These are phyloP conservation scores for Petasospora fabianii DNA, from an alignment of 1,139 yeast species.

Conservation along the genomic window DNA sequence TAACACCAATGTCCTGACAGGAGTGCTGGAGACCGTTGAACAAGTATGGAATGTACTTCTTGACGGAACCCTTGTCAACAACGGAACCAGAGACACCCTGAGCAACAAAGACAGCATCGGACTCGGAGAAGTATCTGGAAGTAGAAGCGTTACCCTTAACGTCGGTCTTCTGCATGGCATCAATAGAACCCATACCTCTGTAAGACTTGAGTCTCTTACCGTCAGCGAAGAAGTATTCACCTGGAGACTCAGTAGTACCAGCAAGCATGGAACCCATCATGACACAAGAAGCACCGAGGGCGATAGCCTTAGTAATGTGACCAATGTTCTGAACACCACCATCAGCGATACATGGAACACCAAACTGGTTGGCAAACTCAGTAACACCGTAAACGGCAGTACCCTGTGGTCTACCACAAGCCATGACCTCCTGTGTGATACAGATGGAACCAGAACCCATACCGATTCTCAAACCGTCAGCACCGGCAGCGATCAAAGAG, in stretches of 20 bases:
- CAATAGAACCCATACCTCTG: constrained; percentile 99
- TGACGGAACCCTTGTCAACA: constrained; percentile 92
- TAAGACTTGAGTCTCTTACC: constrained; percentile 96
- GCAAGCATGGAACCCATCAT: constrained; percentile 99
- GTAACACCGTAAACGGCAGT: constrained; percentile 88
- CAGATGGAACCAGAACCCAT: constrained; percentile 99
- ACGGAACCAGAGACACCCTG: constrained; percentile 99
- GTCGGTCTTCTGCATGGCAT: constrained; percentile 95
- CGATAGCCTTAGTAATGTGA: constrained; percentile 93
- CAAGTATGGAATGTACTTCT: constrained; percentile 90
- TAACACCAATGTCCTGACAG: constrained; percentile 94
- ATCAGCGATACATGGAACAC: constrained; percentile 97
- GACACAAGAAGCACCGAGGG: constrained; percentile 94
- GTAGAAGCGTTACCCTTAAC: constrained; percentile 94
- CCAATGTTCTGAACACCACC: constrained; percentile 99
- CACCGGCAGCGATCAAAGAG: constrained; percentile 89
- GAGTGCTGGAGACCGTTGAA: constrained; percentile 97
- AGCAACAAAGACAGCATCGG: constrained; percentile 93
- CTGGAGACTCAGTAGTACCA: constrained; percentile 98
- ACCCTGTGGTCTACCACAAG: constrained; percentile 99
- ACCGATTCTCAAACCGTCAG: constrained; percentile 97
- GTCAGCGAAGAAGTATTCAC: constrained; percentile 95
- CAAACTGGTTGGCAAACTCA: constrained; percentile 84
- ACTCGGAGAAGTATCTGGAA: constrained; percentile 94
- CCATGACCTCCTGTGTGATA: constrained; percentile 99